Evolutionary conservation across 139 green algal genomes (phyloP), one percentile per base, ranked within the genome.

Genomic region (Chlorella vulgaris): DNA sequence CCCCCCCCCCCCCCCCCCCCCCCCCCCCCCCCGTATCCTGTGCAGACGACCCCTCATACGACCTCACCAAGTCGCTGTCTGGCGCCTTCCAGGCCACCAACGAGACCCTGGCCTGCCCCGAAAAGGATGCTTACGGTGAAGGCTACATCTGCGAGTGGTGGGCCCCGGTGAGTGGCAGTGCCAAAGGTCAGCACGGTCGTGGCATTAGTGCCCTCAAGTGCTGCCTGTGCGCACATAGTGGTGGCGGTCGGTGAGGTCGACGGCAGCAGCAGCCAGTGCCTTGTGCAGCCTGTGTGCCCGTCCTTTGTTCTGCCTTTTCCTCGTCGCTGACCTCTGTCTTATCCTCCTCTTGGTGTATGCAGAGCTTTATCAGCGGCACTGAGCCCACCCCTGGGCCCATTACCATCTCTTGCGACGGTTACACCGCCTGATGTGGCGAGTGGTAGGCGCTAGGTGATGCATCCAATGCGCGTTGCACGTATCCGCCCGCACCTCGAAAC

Each of bases 81-180:
- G 55, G 55, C 22, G 55, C 55, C 55, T 65, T 65, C 55, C 55
- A 65, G 55, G 18, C 18, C 22, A n/a, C 22, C 55, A 65, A 65
- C 55, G 55, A 65, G 5, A 65, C 55, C 55, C 28, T 21, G 5
- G 47, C 55, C 55, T 65, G 55, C 22, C 55, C 55, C 55, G 55
- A 65, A 21, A n/a, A 28, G 55, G 55, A 65, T 65, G 55, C 55
- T 28, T 65, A 65, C 55, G 55, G 55, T 21, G 8, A 5, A 28
- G 55, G 55, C 15, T 65, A 65, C 55, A 21, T 65, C 18, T 65
- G 55, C 55, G 55, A 65, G 55, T 65, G 55, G 55, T 65, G 55
- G 55, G 55, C 55, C 5, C 55, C 55, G 55, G 55, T 65, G 55
- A 65, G 55, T n/a, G 55, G 15, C 13, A 58, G 47, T 24, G 55